These are phyloP conservation scores for Cryptosporidium sp. DNA, from an alignment of 169 alveolate genomes.

Conservation along the genomic window DNA sequence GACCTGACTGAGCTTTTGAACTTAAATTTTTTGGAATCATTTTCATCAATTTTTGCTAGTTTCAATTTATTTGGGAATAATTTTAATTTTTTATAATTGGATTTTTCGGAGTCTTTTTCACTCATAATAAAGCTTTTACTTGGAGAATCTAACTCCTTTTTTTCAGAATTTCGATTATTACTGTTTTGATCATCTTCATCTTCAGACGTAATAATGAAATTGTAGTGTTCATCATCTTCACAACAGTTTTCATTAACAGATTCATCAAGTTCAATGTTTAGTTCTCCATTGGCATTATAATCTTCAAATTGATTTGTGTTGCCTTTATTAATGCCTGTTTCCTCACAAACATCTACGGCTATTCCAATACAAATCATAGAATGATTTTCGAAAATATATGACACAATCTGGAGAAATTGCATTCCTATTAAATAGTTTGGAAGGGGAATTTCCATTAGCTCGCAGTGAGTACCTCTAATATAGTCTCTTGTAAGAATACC, in stretches of 20 bases:
- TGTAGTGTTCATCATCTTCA: slow-evolving; percentile 29
- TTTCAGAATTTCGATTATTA: neutral
- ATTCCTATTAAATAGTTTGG: slow-evolving; percentile 34
- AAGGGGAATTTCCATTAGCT: slow-evolving; percentile 52
- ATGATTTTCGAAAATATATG: slow-evolving; percentile 35
- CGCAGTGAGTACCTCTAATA: slow-evolving; percentile 53
- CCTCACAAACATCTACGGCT: slow-evolving; percentile 50
- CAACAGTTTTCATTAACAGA: neutral
- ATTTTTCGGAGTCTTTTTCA: neutral
- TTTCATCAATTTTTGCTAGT: slow-evolving; percentile 10
- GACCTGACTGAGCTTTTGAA: neutral
- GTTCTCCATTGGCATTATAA: neutral
- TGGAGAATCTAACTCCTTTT: neutral
- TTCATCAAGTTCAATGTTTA: slow-evolving; percentile 12
- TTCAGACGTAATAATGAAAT: slow-evolving; percentile 46
- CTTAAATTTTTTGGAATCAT: neutral
- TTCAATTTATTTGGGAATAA: slow-evolving; percentile 30
- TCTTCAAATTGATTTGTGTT: neutral
- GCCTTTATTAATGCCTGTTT: slow-evolving; percentile 6
- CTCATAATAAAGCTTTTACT: neutral
- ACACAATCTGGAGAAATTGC: slow-evolving; percentile 52
- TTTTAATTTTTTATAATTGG: slow-evolving; percentile 20
- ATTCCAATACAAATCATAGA: slow-evolving; percentile 67
- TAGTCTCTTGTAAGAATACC: slow-evolving; percentile 45
- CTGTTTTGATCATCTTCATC: slow-evolving; percentile 20